Evolutionary conservation across 2,329 filamentous ascomycete genomes (phyloP), one percentile per base, ranked within the genome.

Genomic region (Berkeleyomyces basicola): DNA sequence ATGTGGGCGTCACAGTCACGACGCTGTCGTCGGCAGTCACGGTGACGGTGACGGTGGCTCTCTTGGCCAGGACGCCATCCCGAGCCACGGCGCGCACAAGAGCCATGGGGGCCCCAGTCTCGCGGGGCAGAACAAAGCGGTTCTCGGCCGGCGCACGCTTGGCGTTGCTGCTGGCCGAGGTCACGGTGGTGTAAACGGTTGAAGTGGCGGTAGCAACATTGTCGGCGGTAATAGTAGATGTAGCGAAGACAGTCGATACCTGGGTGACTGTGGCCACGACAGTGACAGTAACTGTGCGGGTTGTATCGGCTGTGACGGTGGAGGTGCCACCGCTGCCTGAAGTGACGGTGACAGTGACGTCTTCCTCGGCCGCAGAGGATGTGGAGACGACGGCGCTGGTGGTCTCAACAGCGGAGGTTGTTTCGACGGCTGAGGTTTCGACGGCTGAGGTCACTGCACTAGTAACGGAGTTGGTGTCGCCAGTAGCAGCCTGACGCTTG

Each of bases 211-310:
- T 73, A 4, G 71, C 68, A 42, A 68, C 69, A 59, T 72, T 69
- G 62, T 66, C 69, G 63, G 67, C 70, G 59, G 74, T 75, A 61
- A 74, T 69, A 61, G 73, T 75, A 23, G 66, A 68, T 43, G 74
- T 76, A 57, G 67, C 65, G 65, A 74, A 73, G 51, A 65, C 66
- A 58, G 73, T 75, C 10, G 73, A 74, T 31, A 73, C 67, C 59
- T 72, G 57, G 16, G 73, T 67, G 44, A 73, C 74, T 4, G 61
- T 66, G 2, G 63, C 63, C 16, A 70, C 68, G 36, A 71, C 64
- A 5, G 72, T 74, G 3, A 70, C 71, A 16, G 67, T 67, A 10
- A 65, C 66, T 66, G 68, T 72, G 43, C 69, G 67, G 2, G 72
- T 70, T 58, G 66, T 66, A 59, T 65, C 69, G 40, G 67, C 49